phyloP scores from a whole-genome alignment of 2,329 filamentous ascomycete genomes.

The Xylariaceae sp. region DNA sequence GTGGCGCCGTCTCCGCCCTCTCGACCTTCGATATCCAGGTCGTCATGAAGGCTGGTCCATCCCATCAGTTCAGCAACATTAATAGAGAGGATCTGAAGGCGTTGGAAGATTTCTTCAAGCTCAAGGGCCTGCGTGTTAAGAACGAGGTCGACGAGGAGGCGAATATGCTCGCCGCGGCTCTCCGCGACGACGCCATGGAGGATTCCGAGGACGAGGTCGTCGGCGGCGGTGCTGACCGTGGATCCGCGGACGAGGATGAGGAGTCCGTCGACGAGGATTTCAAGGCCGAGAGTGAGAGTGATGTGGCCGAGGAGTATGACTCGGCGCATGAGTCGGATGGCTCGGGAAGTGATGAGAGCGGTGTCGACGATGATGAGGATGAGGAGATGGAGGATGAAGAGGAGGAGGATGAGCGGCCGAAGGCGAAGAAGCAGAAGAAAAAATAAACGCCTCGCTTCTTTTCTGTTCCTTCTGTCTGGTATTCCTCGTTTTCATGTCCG shows the following conservation, averaged over 20 bases:
- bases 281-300: conserved; percentile 82
- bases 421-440: conserved; percentile 28
- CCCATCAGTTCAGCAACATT: conserved; percentile 98
- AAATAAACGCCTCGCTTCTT: conserved; percentile 6
- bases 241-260: conserved; percentile 91
- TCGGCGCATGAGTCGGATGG: conserved; percentile 84
- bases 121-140: conserved; percentile 91
- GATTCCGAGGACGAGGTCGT: conserved; percentile 80
- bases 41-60: conserved; percentile 78
- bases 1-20: conserved; percentile 85
- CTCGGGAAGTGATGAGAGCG: conserved; percentile 62
- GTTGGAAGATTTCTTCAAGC: conserved; percentile 95
- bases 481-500: too few species aligned
- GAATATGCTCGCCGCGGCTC: conserved; percentile 69
- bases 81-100: conserved; percentile 96
- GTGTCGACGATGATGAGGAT: conserved; percentile 46
- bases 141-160: conserved; percentile 98
- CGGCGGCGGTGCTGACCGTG: conserved; percentile 65
- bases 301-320: conserved; percentile 95
- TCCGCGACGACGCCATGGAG: conserved; percentile 77
- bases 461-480: too few species aligned
- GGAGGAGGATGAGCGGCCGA: conserved; percentile 40
- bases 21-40: conserved; percentile 97
- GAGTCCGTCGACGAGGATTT: conserved; percentile 97
- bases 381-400: conserved; percentile 34